phyloP scores from a whole-genome alignment of 768 basidiomycete species.

The Leccinum uliginosum region DNA sequence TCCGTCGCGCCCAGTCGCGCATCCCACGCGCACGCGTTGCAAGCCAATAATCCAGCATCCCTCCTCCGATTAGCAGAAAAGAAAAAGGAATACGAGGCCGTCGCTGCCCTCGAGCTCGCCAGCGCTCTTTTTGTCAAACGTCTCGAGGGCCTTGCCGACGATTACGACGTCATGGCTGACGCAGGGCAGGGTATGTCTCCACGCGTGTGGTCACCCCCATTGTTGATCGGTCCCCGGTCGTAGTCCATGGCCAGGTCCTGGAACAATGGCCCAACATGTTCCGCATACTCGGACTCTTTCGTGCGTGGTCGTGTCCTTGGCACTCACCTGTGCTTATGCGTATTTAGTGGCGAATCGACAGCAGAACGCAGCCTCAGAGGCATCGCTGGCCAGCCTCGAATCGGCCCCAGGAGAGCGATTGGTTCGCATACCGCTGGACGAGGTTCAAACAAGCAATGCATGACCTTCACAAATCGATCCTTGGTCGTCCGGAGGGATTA shows the following conservation, averaged over 20 bases:
- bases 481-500: neutral
- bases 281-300: conserved; percentile 62
- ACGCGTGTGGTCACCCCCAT: neutral
- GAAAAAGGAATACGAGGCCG: conserved; percentile 78
- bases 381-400: conserved; percentile 13
- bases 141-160: conserved; percentile 63
- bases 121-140: conserved; percentile 61
- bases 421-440: conserved; percentile 72
- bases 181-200: conserved; percentile 57
- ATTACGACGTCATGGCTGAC: conserved; percentile 74
- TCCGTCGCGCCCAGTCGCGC: conserved; percentile 49
- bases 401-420: conserved; percentile 51
- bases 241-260: conserved; percentile 74
- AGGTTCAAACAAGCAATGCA: conserved; percentile 38
- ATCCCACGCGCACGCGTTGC: conserved; percentile 42
- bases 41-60: conserved; percentile 45
- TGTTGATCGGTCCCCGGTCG: neutral
- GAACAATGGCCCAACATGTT: conserved; percentile 86
- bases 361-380: conserved; percentile 23
- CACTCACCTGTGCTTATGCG: neutral
- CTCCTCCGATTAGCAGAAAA: conserved; percentile 62
- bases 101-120: conserved; percentile 64
- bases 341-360: conserved; percentile 48
- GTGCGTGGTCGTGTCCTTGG: conserved; percentile 37
- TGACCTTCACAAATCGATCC: conserved; percentile 8